A percentile compares a stretch with the other conserved stretches of the same genome.
These are phyloP conservation scores for Brassica hybrid DNA, from an alignment of 441 rosid species.

Conservation along the genomic window DNA sequence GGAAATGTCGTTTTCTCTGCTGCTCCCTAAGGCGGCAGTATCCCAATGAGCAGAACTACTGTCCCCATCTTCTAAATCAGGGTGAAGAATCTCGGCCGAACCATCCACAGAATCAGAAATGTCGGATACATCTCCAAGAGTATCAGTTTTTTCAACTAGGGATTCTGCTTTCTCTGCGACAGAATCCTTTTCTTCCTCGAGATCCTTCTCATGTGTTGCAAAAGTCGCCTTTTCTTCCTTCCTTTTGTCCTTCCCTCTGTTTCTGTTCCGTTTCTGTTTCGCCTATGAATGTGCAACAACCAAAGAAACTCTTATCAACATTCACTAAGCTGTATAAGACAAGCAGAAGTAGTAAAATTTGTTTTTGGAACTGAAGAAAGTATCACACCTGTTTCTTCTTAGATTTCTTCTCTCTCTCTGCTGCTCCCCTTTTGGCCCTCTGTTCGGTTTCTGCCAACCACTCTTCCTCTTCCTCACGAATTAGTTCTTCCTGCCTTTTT, in stretches of 20 bases:
- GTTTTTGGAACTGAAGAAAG: conserved; percentile 7
- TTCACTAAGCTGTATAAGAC: conserved; percentile 1
- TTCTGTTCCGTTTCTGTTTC: no score
- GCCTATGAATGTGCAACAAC: conserved; percentile 12
- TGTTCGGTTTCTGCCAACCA: conserved; percentile 87
- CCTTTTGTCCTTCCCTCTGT: conserved; percentile 77
- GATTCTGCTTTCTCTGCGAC: conserved; percentile 48
- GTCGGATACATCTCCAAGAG: conserved; percentile 70
- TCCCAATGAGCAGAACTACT: conserved; percentile 82
- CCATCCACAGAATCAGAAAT: conserved; percentile 77
- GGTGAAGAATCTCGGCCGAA: conserved; percentile 62
- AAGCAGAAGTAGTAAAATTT: neutral
- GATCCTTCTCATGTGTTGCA: neutral
- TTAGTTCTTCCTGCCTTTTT: conserved; percentile 93
- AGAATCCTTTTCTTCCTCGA: conserved; percentile 54
- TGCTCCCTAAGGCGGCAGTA: conserved; percentile 67
- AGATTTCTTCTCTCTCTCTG: no score
- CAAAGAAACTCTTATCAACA: conserved; percentile 9
- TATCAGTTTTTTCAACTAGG: conserved; percentile 59
- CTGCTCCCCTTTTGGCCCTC: conserved; percentile 74
- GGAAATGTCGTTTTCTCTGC: conserved; percentile 56
- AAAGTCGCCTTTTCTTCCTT: conserved; percentile 57
- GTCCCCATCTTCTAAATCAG: conserved; percentile 81
- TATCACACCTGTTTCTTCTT: conserved; percentile 73
- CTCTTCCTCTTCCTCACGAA: conserved; percentile 94